A percentile compares a stretch with the other conserved stretches of the same genome.
Conservation (phyloP, 306 rosid species). For the Pueraria montana region DNA sequence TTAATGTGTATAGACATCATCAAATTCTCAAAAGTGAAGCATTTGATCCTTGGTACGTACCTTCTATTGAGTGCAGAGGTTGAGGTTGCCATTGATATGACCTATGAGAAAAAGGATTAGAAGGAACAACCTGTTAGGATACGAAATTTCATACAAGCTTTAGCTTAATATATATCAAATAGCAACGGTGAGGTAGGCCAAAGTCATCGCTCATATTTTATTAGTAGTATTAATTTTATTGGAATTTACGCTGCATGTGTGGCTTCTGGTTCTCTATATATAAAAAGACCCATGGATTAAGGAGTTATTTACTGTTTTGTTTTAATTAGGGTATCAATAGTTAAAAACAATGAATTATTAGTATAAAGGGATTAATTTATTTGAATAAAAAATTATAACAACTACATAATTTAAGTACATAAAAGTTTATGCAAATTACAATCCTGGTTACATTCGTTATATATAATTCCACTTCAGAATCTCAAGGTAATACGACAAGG, state of each 20-base stretch:
- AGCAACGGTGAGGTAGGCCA: not conserved
- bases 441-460: not conserved
- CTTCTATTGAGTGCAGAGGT: conserved; percentile 53
- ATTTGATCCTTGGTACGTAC: conserved; percentile 31
- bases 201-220: not conserved
- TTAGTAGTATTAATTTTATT: not conserved
- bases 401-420: not conserved
- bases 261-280: not conserved
- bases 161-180: not conserved
- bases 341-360: not conserved
- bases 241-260: not conserved
- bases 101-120: not conserved
- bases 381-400: not conserved
- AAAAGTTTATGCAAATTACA: not conserved
- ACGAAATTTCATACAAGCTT: not conserved
- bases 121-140: not conserved
- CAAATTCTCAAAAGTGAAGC: not conserved
- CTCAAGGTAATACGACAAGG: not conserved
- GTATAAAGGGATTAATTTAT: not conserved
- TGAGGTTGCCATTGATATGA: conserved; percentile 53
- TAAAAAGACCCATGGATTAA: no score
- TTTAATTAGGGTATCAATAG: not conserved
- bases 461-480: not conserved
- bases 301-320: not conserved
- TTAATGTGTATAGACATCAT: not conserved